Evolutionary conservation across 2,329 filamentous ascomycete genomes (phyloP), one percentile per base, ranked within the genome.

Genomic region (Colletotrichum falcatum): DNA sequence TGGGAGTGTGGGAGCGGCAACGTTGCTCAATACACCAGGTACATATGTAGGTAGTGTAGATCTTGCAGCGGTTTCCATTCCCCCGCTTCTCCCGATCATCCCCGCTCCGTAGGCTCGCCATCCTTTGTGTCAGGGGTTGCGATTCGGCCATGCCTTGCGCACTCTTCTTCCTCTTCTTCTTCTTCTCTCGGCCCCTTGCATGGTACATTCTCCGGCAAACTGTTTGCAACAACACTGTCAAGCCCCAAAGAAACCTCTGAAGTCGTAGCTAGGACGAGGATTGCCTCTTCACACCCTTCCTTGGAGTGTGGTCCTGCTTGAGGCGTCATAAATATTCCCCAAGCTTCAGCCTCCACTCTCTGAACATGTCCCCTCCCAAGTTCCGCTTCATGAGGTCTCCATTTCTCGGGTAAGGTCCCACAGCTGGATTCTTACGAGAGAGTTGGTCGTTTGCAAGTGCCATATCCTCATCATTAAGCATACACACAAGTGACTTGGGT

Each of bases 41-140:
- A n/a, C n/a, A n/a, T n/a, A n/a, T n/a, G n/a, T n/a, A n/a, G n/a
- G n/a, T n/a, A n/a, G n/a, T n/a, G n/a, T n/a, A n/a, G n/a, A 55
- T 48, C 66, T 55, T 66, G 66, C 62, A 69, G 66, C 66, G 46
- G 54, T 55, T 66, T 26, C 63, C 35, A 42, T 70, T 23, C 55
- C 59, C 59, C 63, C 63, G 54, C 53, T 42, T 53, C 14, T 66
- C 42, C 56, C 56, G 56, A 46, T 35, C 55, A 46, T 35, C 55
- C 49, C 67, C 67, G 42, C 67, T 66, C 42, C 61, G 58, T 23
- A 58, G 28, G 23, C 28, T 56, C 35, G 53, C 61, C 60, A 42
- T 51, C 53, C 20, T 28, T 14, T 28, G 28, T 33, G 62, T 49
- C 66, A 70, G 55, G 62, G 66, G 61, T 70, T 68, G 65, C 42